Evolutionary conservation across 208 protist species (phyloP).

Genomic region (Jaenimonas drosophilae): DNA sequence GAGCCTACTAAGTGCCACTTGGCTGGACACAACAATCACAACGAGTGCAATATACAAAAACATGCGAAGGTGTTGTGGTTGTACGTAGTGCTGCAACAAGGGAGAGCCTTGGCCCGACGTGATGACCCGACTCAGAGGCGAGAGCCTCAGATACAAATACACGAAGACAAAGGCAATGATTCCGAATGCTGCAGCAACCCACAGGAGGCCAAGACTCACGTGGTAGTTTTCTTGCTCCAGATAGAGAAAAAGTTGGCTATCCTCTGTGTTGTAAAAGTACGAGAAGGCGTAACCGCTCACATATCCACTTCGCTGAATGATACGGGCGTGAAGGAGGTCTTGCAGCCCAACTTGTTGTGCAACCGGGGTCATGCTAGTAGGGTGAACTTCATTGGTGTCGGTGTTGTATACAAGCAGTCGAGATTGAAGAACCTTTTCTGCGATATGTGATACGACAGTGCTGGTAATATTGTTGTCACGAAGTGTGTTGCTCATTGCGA

Average conservation of each 20-base stretch:
- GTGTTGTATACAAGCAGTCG: no score
- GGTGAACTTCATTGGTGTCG: no score
- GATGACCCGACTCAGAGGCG: neutral
- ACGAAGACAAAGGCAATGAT: neutral
- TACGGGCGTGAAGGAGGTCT: no score
- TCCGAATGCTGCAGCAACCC: neutral
- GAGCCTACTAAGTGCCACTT: neutral
- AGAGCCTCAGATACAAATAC: neutral
- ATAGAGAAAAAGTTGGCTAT: neutral
- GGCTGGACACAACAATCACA: neutral
- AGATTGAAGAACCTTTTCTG: no score
- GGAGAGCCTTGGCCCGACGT: neutral
- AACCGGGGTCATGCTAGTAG: no score
- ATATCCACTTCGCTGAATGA: no score
- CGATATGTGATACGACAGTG: no score
- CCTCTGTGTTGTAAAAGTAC: no score
- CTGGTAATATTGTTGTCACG: no score
- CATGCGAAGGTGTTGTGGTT: neutral
- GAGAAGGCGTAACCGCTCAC: no score
- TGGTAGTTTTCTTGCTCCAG: neutral
- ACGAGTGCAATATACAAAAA: neutral
- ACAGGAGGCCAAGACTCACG: neutral
- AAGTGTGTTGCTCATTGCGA: no score
- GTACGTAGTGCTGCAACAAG: neutral
- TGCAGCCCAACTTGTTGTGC: no score